Percentiles rank a stretch among this genome's conserved stretches.
Conservation (phyloP, 108 stramenopile species). For the Skeletonema grethae region DNA sequence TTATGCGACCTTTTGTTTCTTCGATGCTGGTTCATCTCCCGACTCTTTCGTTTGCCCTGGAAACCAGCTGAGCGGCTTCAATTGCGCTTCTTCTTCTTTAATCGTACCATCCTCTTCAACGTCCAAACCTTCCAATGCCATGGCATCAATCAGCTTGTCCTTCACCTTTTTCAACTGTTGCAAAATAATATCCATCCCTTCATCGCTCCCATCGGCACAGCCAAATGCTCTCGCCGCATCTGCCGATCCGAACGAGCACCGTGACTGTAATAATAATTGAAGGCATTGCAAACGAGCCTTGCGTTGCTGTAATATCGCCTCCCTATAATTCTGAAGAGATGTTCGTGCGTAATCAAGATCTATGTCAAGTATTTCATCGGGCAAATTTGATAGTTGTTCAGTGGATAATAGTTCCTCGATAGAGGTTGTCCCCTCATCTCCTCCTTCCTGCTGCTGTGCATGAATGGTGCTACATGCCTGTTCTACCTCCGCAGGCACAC, state of each 20-base stretch:
- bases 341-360: conserved; percentile 63
- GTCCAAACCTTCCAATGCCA: conserved; percentile 85
- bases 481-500: conserved; percentile 63
- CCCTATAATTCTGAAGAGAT: conserved; percentile 58
- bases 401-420: conserved; percentile 30
- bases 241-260: conserved; percentile 77
- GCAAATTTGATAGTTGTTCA: conserved; percentile 55
- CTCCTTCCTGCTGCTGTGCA: conserved; percentile 15
- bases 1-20: conserved; percentile 18
- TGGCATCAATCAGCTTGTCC: conserved; percentile 67
- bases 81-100: conserved; percentile 32
- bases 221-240: conserved; percentile 71
- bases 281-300: conserved; percentile 63
- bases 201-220: conserved; percentile 17
- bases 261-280: conserved; percentile 64
- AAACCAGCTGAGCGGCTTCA: conserved; percentile 57
- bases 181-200: conserved; percentile 12
- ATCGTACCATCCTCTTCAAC: conserved; percentile 41
- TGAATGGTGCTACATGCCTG: conserved; percentile 35
- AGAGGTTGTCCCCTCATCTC: conserved; percentile 4
- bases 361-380: conserved; percentile 69
- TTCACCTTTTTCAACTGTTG: conserved; percentile 64
- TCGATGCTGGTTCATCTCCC: conserved; percentile 11
- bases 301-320: conserved; percentile 63
- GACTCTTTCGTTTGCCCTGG: conserved; percentile 8